Conservation (phyloP, 1,284 basidiomycete genomes). For the Volvariella volvacea region DNA sequence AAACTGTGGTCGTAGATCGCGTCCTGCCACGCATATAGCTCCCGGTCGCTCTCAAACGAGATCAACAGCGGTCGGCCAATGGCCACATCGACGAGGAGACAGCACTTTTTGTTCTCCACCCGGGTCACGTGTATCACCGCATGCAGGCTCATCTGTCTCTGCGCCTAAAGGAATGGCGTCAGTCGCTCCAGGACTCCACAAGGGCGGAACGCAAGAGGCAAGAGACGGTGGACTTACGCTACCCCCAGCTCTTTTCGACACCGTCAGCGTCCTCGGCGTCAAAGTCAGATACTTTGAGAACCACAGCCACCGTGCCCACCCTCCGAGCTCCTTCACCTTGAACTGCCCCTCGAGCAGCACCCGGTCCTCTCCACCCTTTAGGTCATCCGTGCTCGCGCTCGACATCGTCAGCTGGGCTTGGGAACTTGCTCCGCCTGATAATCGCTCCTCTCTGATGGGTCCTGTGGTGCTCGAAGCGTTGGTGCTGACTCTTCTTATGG, state of each 20-base stretch:
- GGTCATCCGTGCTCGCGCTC: too few relatives aligned
- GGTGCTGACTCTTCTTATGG: too few relatives aligned
- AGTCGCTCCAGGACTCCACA: background rate
- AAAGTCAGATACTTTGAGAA: background rate
- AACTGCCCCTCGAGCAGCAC: background rate
- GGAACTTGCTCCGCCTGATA: too few relatives aligned
- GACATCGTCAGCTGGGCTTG: too few relatives aligned
- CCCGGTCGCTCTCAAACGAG: conserved; percentile 88
- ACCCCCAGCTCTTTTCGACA: background rate
- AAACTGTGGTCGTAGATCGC: conserved; percentile 63
- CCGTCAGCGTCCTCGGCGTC: background rate
- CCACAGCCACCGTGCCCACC: background rate
- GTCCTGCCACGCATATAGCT: conserved; percentile 95
- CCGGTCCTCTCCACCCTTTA: too few relatives aligned
- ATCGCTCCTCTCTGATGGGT: too few relatives aligned
- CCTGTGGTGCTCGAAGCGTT: too few relatives aligned
- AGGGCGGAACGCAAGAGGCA: background rate
- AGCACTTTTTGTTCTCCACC: conserved; percentile 87
- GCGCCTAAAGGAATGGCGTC: background rate
- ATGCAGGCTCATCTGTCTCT: background rate
- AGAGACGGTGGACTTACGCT: background rate
- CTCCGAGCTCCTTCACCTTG: background rate
- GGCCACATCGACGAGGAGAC: conserved; percentile 79
- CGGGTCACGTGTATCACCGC: background rate
- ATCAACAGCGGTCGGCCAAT: conserved; percentile 68